phyloP scores from a whole-genome alignment of 306 rosid genomes.

The Erythrophleum fordii region DNA sequence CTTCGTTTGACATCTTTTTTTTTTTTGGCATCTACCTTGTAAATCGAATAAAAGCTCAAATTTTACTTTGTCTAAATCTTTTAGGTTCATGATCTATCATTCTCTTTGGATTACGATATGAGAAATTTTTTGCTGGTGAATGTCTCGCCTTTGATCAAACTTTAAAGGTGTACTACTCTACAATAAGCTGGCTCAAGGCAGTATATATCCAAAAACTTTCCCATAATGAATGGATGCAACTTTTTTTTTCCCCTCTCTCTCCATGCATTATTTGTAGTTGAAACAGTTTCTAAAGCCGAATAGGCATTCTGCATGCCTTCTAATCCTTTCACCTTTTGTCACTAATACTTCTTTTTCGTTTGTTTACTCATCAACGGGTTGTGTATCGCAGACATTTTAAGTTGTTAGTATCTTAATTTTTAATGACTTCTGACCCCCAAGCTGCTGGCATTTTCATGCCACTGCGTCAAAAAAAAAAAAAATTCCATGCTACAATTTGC shows the following conservation, averaged over 20 bases:
- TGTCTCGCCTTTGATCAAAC: too few relatives aligned
- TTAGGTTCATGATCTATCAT: not conserved
- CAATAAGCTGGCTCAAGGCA: not conserved
- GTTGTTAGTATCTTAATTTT: too few relatives aligned
- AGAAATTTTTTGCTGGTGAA: not conserved
- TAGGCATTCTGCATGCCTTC: slow-evolving; percentile 5
- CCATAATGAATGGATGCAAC: not conserved
- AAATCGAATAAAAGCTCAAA: not conserved
- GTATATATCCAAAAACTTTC: not conserved
- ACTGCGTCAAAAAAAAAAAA: too few relatives aligned
- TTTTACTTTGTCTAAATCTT: not conserved
- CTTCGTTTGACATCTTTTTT: not conserved
- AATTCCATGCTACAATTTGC: not conserved
- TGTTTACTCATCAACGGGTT: not conserved
- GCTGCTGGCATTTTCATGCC: too few relatives aligned
- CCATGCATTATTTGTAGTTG: not conserved
- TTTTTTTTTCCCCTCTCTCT: too few relatives aligned
- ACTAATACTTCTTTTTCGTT: not conserved
- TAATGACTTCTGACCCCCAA: too few relatives aligned
- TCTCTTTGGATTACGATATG: too few relatives aligned
- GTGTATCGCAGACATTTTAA: not conserved
- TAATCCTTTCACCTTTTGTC: slow-evolving; percentile 2
- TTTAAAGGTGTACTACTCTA: not conserved
- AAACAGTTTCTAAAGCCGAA: not conserved
- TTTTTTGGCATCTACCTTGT: not conserved